Evolutionary conservation across 2,329 filamentous ascomycete genomes (phyloP).

Genomic region (Curvularia eragrostidis): DNA sequence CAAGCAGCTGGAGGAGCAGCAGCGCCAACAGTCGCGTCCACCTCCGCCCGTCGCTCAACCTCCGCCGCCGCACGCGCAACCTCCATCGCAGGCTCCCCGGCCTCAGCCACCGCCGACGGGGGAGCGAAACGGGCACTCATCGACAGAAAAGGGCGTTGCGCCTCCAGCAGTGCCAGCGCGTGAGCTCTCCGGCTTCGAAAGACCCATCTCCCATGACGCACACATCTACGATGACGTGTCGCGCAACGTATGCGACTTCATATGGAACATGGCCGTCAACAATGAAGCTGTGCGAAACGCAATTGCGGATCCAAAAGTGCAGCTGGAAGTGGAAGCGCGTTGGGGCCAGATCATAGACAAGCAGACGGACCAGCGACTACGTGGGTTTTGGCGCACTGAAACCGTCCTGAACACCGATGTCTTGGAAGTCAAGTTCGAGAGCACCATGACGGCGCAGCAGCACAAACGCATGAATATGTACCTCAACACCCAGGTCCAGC

Average conservation of each 20-base stretch:
- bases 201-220: constrained; percentile 71
- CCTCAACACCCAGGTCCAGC: constrained; percentile 72
- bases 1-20: constrained; percentile 32
- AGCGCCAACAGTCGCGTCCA: constrained; percentile 32
- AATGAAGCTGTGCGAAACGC: constrained; percentile 63
- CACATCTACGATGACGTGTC: constrained; percentile 74
- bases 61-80: constrained; percentile 24
- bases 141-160: constrained; percentile 15
- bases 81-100: constrained; percentile 20
- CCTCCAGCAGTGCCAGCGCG: constrained; percentile 14
- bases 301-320: constrained; percentile 65
- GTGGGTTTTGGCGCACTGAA: constrained; percentile 71
- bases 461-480: constrained; percentile 85
- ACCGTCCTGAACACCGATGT: constrained; percentile 36
- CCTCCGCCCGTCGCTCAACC: constrained; percentile 25
- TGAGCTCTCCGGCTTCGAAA: constrained; percentile 53
- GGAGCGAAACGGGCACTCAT: constrained; percentile 30
- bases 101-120: constrained; percentile 20
- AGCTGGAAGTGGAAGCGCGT: constrained; percentile 94
- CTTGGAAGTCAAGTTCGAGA: constrained; percentile 67
- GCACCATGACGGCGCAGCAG: constrained; percentile 92
- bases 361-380: constrained; percentile 70
- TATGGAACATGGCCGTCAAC: constrained; percentile 74
- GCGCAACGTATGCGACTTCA: constrained; percentile 79
- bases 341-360: constrained; percentile 79